Evolutionary conservation across 2,329 filamentous ascomycete species (phyloP).

Genomic region (Clonostachys sp.): DNA sequence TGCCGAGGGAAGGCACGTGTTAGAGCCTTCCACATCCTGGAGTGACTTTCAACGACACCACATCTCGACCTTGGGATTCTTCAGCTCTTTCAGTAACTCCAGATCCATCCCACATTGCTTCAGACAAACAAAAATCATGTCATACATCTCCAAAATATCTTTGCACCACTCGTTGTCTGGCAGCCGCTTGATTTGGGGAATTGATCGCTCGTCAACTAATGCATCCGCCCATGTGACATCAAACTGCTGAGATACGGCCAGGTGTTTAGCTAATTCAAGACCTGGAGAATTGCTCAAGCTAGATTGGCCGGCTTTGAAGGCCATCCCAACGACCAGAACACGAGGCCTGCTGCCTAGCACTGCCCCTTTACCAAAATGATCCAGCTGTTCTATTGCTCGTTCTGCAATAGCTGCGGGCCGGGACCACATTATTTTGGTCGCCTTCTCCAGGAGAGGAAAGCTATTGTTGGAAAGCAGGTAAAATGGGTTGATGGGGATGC

Average conservation of each 20-base stretch:
- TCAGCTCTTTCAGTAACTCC: conserved; percentile 24
- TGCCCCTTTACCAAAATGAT: not conserved
- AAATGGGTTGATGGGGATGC: conserved; percentile 51
- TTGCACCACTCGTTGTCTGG: conserved; percentile 29
- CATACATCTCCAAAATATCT: conserved; percentile 28
- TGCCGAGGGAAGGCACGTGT: no score
- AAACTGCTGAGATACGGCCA: conserved; percentile 26
- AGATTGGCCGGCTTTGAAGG: conserved; percentile 45
- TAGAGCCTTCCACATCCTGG: no score
- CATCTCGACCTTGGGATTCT: conserved; percentile 27
- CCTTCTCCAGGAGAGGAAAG: conserved; percentile 39
- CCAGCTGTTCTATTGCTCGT: not conserved
- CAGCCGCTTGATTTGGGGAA: conserved; percentile 32
- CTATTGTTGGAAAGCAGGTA: conserved; percentile 43
- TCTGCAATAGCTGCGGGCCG: conserved; percentile 21
- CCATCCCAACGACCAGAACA: conserved; percentile 40
- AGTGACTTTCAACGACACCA: conserved; percentile 21
- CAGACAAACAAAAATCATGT: conserved; percentile 36
- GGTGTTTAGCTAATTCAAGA: conserved; percentile 30
- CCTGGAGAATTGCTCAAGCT: conserved; percentile 42
- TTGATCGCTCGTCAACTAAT: conserved; percentile 31
- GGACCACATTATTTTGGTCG: conserved; percentile 35
- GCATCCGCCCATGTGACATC: conserved; percentile 39
- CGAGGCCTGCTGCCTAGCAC: not conserved
- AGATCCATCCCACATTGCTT: conserved; percentile 36